Conservation (phyloP, 805 yeast species). For the Zygoascus ofunaensis region DNA sequence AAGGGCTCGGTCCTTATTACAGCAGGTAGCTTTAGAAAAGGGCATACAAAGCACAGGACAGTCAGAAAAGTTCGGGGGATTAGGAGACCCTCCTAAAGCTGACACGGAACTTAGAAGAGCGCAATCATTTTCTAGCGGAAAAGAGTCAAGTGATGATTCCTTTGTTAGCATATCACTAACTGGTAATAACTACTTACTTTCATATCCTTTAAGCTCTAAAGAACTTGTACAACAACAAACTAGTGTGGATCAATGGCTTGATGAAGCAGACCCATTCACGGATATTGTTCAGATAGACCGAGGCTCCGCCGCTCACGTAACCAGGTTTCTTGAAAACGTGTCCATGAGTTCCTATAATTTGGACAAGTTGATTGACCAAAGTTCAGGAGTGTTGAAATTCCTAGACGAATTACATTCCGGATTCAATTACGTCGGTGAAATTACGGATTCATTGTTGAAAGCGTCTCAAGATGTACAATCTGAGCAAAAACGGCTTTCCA, state of each 20-base stretch:
- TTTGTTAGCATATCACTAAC: no score
- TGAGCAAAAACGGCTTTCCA: constrained; percentile 36
- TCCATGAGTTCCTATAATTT: not conserved
- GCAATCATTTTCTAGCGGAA: constrained; percentile 7
- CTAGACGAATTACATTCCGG: constrained; percentile 42
- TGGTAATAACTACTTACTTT: constrained; percentile 3
- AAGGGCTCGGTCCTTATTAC: constrained; percentile 17
- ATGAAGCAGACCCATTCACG: constrained; percentile 34
- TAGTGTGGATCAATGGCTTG: constrained; percentile 30
- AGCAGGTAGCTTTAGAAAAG: constrained; percentile 12
- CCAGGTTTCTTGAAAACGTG: not conserved
- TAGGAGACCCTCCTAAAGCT: constrained; percentile 10
- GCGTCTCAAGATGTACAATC: constrained; percentile 44
- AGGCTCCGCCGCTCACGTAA: not conserved
- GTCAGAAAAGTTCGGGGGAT: not conserved
- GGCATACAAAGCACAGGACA: not conserved
- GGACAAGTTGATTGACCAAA: constrained; percentile 35
- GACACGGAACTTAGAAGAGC: constrained; percentile 16
- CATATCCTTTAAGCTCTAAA: constrained; percentile 32
- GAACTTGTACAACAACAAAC: constrained; percentile 28
- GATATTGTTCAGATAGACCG: constrained; percentile 33
- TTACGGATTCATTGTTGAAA: constrained; percentile 55
- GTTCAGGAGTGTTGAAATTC: constrained; percentile 37
- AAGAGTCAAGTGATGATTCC: constrained; percentile 4
- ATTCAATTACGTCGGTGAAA: constrained; percentile 49